Evolutionary conservation across 2,329 filamentous ascomycete genomes (phyloP).

Genomic region (Claviceps arundinis): DNA sequence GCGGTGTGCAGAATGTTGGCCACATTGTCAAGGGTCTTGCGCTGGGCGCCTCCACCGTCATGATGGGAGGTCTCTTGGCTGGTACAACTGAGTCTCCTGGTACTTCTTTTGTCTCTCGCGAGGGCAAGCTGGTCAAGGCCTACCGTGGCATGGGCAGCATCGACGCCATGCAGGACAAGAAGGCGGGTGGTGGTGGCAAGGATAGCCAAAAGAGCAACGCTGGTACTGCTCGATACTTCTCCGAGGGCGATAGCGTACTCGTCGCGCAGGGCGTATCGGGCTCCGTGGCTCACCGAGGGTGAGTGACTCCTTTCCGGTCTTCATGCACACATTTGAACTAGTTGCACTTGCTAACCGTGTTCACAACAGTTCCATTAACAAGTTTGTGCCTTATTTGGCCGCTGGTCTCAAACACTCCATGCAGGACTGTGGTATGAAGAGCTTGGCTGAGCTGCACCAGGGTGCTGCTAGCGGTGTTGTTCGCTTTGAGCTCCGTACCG

Average conservation of each 20-base stretch:
- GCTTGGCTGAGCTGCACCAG: constrained; percentile 62
- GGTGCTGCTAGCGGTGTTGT: constrained; percentile 62
- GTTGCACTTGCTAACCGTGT: constrained; percentile 16
- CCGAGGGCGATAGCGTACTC: constrained; percentile 84
- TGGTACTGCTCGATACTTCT: constrained; percentile 95
- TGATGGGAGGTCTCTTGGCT: constrained; percentile 98
- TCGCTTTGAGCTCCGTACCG: constrained; percentile 86
- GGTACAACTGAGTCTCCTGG: constrained; percentile 96
- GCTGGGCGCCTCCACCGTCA: constrained; percentile 86
- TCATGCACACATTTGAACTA: neutral
- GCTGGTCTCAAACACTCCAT: constrained; percentile 95
- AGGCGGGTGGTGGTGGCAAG: constrained; percentile 63
- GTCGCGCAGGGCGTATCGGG: constrained; percentile 96
- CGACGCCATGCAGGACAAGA: constrained; percentile 99
- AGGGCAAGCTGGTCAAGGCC: constrained; percentile 96
- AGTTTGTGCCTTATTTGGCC: constrained; percentile 91
- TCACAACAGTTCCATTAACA: constrained; percentile 56
- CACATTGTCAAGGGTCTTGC: constrained; percentile 98
- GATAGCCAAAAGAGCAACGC: constrained; percentile 75
- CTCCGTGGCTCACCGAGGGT: constrained; percentile 63
- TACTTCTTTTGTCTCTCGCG: constrained; percentile 88
- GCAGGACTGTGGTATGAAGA: constrained; percentile 85
- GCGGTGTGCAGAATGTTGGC: constrained; percentile 94
- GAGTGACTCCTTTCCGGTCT: constrained; percentile 10
- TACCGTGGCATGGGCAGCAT: constrained; percentile 99